A percentile compares a stretch with the other conserved stretches of the same genome.
These are phyloP conservation scores for Cladophialophora bantiana DNA, from an alignment of 2,329 filamentous ascomycete species.

Conservation along the genomic window DNA sequence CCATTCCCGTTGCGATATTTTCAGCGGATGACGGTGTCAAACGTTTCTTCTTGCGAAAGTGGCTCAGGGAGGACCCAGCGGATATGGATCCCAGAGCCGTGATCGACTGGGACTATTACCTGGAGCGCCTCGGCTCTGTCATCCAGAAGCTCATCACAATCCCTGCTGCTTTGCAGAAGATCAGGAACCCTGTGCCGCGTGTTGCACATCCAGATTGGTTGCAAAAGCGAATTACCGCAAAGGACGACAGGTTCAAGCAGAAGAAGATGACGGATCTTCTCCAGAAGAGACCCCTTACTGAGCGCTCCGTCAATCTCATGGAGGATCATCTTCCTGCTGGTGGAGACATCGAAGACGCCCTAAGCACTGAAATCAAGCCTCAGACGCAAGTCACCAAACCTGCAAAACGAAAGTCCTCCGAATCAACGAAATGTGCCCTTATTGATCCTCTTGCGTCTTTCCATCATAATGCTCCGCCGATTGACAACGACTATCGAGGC, in stretches of 20 bases:
- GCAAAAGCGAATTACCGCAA: slow-evolving; percentile 88
- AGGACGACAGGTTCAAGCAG: slow-evolving; percentile 97
- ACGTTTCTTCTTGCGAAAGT: slow-evolving; percentile 88
- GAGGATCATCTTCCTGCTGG: slow-evolving; percentile 62
- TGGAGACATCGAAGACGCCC: slow-evolving; percentile 83
- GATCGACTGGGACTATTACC: slow-evolving; percentile 97
- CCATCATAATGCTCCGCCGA: slow-evolving; percentile 81
- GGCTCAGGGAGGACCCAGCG: slow-evolving; percentile 89
- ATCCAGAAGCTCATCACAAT: slow-evolving; percentile 99
- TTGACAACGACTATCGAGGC: slow-evolving; percentile 83
- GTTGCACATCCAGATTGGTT: slow-evolving; percentile 97
- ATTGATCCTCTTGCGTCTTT: slow-evolving; percentile 80
- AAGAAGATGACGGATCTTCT: slow-evolving; percentile 98
- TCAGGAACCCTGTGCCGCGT: slow-evolving; percentile 91
- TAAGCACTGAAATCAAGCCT: slow-evolving; percentile 70
- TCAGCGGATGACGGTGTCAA: slow-evolving; percentile 90
- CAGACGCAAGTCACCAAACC: slow-evolving; percentile 67
- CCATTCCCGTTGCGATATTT: slow-evolving; percentile 95
- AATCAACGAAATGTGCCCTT: slow-evolving; percentile 60
- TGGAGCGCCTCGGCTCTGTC: slow-evolving; percentile 92
- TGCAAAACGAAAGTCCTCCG: slow-evolving; percentile 75
- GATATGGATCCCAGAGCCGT: slow-evolving; percentile 90
- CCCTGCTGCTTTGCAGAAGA: slow-evolving; percentile 91
- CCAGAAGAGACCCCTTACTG: slow-evolving; percentile 62
- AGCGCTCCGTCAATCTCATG: slow-evolving; percentile 58